Base-by-base conservation (phyloP, 2,329 filamentous ascomycete species). In the Verticillium tricorpus region DNA sequence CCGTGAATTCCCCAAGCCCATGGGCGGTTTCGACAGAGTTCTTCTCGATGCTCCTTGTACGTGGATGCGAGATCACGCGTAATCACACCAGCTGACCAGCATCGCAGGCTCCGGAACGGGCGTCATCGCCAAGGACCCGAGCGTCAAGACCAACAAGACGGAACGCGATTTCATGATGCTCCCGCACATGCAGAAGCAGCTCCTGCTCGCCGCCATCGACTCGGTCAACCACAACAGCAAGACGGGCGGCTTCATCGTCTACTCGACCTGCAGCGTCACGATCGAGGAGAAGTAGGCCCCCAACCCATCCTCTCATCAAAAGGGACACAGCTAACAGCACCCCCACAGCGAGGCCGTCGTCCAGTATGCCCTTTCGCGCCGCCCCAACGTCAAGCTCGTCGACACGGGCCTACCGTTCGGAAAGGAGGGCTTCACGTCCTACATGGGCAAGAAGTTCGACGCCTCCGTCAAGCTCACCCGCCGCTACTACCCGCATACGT, bases 61-160 rank as follows among this genome's bases (percentile, higher is more conserved):
- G 63, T 52, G 8, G 11, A 22, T 25, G 8, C 11, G 45, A 12
- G 2, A 9, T 5, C 5, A 5, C 17, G 5, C 15, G 14, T 45
- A 19, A 17, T 6, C 37, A 19, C 45, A 19, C n/a, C 22, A n/a
- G n/a, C 19, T 52, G 19, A 52, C 19, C 19, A 22, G 15, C n/a
- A 40, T 17, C 12, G 17, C 95, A 5, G 98, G 95, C 80, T 96
- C 93, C 3, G 94, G 95, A 68, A 99, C 95, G 1, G 95, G 95
- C 70, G 95, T 99, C 72, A 99, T 99, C 67, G 90, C 93, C 66
- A 99, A 99, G 80, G 95, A 99, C 77, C 87, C 94, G 35, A 92
- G 90, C 67, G 93, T 99, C 69, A 99, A 99, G 84, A 98, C 94
- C 28, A 98, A 97, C 82, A 98, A 98, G 83, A 96, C 91, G 12